These are phyloP conservation scores for Capsella bursapastoris DNA, from an alignment of 345 rosid species.

Conservation along the genomic window DNA sequence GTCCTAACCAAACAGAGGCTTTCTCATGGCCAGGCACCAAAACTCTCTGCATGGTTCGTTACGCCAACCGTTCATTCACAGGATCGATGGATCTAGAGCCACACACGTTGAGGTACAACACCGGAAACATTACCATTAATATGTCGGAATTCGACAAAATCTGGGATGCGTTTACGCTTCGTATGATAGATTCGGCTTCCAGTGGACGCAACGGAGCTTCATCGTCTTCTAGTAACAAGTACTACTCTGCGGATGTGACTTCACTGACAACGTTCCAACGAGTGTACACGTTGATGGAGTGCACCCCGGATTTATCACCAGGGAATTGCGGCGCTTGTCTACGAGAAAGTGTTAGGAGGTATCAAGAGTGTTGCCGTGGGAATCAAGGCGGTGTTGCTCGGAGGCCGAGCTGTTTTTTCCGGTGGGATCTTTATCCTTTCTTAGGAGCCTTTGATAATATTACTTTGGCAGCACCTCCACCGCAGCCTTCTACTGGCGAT, in stretches of 20 bases:
- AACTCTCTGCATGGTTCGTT: slow-evolving; percentile 46
- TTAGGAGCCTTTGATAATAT: slow-evolving; percentile 40
- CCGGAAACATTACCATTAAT: slow-evolving; percentile 5
- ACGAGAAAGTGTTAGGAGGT: not conserved
- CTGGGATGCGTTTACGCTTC: slow-evolving; percentile 26
- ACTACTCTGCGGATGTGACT: slow-evolving; percentile 37
- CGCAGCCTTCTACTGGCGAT: not conserved
- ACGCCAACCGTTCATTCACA: slow-evolving; percentile 26
- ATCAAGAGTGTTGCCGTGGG: slow-evolving; percentile 40
- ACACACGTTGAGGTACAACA: not conserved
- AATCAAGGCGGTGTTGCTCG: slow-evolving; percentile 44
- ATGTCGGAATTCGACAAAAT: slow-evolving; percentile 35
- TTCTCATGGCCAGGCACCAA: slow-evolving; percentile 30
- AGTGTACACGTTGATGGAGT: slow-evolving; percentile 50
- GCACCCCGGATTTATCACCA: slow-evolving; percentile 50
- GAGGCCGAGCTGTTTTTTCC: slow-evolving; percentile 48
- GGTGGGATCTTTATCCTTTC: slow-evolving; percentile 47
- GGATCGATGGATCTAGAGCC: slow-evolving; percentile 22
- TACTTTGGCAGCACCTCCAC: not conserved
- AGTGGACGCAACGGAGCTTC: not conserved
- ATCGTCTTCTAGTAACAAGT: slow-evolving; percentile 28
- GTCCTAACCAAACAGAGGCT: slow-evolving; percentile 44
- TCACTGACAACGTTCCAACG: slow-evolving; percentile 5
- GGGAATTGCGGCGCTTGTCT: slow-evolving; percentile 45
- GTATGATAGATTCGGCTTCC: slow-evolving; percentile 25